Base-by-base conservation (phyloP, 495 filamentous ascomycete species). In the Tirmania nivea region DNA sequence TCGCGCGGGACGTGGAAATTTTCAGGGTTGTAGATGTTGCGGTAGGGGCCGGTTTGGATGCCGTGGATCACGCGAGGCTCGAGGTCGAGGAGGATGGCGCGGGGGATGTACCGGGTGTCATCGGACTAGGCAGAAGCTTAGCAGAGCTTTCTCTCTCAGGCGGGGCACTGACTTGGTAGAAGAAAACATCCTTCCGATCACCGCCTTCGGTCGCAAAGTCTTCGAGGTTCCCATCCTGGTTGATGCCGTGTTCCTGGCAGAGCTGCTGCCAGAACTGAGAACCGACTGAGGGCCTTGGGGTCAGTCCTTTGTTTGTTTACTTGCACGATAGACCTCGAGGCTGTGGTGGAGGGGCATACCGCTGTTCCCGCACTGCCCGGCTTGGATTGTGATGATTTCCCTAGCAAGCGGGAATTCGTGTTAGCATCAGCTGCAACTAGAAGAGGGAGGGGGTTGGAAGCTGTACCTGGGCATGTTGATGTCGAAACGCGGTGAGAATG, bases 281-380 rank as follows among this genome's bases (percentile, higher is more conserved):
- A 12, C 57, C 63, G 35, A 62, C 60, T 39, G 56, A 59, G 56
- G 39, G 54, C 17, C 47, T 52, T 42, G 48, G 34, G 34, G 31
- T 20, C 19, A 50, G 16, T 20, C 1, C 17, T 49, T 21, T 21
- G 19, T 49, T 21, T 49, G 10, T 20, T 31, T 31, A 31, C 2
- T 31, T 7, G 25, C 25, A 31, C 25, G 11, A 50, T 12, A 31
- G 12, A 4, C 10, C 12, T 8, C n/a, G 51, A 52, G 45, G 34
- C 45, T 20, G 49, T 35, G 39, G 9, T 21, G 49, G 49, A 14
- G 50, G 49, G 20, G 79, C 83, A 71, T 66, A 94, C 87, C 86
- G 73, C 86, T 95, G 69, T 97, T 97, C 75, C 90, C 90, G 77
- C 90, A 97, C 69, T 97, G 90, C 75, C 90, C 90, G 52, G 92